Evolutionary conservation across 352 stramenopile species (phyloP).

Genomic region (Thraustotheca clavata): DNA sequence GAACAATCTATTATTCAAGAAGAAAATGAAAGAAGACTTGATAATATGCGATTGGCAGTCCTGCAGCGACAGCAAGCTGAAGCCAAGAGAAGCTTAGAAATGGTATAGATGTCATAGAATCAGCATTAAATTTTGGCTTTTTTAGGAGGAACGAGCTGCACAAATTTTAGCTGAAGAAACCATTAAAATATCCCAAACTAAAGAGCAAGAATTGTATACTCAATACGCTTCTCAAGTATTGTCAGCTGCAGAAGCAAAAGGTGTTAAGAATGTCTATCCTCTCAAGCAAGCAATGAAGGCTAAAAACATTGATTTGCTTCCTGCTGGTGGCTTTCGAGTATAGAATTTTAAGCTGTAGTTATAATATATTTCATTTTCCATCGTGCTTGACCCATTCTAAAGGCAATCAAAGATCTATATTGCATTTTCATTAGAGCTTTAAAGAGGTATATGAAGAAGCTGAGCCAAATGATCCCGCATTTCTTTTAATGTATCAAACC

Average conservation of each 20-base stretch:
- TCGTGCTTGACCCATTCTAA: background rate
- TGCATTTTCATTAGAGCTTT: background rate
- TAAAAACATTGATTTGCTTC: slow-evolving; percentile 62
- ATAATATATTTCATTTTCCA: background rate
- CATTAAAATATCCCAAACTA: slow-evolving; percentile 29
- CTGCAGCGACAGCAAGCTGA: slow-evolving; percentile 70
- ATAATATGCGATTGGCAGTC: slow-evolving; percentile 52
- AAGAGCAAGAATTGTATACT: slow-evolving; percentile 54
- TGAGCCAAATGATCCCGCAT: slow-evolving; percentile 34
- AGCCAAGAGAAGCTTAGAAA: slow-evolving; percentile 37
- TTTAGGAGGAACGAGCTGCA: slow-evolving; percentile 33
- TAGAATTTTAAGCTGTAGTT: slow-evolving; percentile 24
- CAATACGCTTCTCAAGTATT: slow-evolving; percentile 43
- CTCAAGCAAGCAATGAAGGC: slow-evolving; percentile 64
- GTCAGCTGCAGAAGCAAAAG: slow-evolving; percentile 45
- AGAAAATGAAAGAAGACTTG: slow-evolving; percentile 45
- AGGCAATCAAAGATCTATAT: too few relatives aligned
- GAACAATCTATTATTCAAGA: slow-evolving; percentile 53
- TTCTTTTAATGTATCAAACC: slow-evolving; percentile 67
- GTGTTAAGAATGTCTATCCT: slow-evolving; percentile 52
- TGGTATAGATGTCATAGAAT: slow-evolving; percentile 1
- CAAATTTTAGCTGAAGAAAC: slow-evolving; percentile 30
- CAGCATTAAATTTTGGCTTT: slow-evolving; percentile 21
- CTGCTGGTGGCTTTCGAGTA: slow-evolving; percentile 60
- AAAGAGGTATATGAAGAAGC: background rate